Evolutionary conservation across 2,329 filamentous ascomycete genomes (phyloP).

Genomic region (Claviceps paspali): DNA sequence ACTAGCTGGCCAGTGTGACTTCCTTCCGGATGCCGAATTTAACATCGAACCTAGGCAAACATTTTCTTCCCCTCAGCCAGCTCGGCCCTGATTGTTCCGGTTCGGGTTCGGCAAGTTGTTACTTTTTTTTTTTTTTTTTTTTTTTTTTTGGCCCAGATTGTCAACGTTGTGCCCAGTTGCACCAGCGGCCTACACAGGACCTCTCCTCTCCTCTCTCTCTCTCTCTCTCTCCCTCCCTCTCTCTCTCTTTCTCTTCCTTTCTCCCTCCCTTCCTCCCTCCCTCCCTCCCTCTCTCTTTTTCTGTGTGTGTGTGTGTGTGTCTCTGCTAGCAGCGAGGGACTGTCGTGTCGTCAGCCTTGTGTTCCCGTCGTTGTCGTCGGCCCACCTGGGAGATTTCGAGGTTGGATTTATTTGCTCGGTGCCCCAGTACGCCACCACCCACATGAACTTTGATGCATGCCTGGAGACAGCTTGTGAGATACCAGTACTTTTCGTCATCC

Average conservation of each 20-base stretch:
- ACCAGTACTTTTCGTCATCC: not conserved
- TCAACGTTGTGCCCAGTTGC: too few species aligned
- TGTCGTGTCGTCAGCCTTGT: not conserved
- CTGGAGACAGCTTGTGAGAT: not conserved
- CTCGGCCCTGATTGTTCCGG: not conserved
- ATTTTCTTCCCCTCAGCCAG: not conserved
- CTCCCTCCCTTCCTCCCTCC: too few species aligned
- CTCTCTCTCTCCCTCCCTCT: too few species aligned
- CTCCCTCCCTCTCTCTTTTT: too few species aligned
- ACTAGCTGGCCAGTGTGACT: too few species aligned
- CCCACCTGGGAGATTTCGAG: constrained; percentile 4
- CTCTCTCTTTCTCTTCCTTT: too few species aligned
- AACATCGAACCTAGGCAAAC: not conserved
- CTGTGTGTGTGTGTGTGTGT: too few species aligned
- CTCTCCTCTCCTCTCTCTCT: too few species aligned
- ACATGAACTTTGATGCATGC: not conserved
- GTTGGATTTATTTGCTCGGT: not conserved
- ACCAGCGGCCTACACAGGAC: too few species aligned
- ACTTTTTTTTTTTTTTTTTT: too few species aligned
- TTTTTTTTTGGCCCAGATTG: too few species aligned
- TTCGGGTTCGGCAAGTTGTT: not conserved
- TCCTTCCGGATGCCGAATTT: not conserved
- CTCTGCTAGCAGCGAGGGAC: not conserved
- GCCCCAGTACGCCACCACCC: not conserved
- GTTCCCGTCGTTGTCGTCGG: not conserved